Percentiles rank a stretch among this genome's conserved stretches.
Evolutionary conservation across 2,329 filamentous ascomycete species (phyloP).

Genomic region (Penicillium hesseltinei): DNA sequence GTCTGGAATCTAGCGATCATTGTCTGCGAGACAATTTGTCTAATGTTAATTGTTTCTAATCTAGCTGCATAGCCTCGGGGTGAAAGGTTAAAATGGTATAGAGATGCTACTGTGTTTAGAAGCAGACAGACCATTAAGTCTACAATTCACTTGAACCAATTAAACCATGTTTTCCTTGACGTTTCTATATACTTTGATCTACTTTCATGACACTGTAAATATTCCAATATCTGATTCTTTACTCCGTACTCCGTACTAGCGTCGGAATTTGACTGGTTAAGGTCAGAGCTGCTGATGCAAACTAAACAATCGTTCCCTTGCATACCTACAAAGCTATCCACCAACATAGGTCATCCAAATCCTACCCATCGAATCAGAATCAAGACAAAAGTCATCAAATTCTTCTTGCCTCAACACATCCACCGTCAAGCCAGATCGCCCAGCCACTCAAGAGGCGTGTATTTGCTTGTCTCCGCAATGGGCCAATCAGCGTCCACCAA

Average conservation of each 20-base stretch:
- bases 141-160: neutral
- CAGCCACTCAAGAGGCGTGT: neutral
- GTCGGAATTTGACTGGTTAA: neutral
- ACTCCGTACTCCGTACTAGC: neutral
- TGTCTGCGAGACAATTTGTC: neutral
- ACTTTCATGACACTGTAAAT: neutral
- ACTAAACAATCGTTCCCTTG: conserved; percentile 2
- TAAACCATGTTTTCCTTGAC: neutral
- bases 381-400: conserved; percentile 13
- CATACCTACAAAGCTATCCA: neutral
- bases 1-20: conserved; percentile 5
- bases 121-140: neutral
- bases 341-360: neutral
- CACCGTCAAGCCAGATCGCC: neutral
- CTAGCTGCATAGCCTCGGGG: conserved; percentile 3
- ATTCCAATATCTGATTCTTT: neutral
- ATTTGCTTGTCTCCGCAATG: neutral
- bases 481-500: conserved; percentile 15
- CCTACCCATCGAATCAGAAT: conserved; percentile 11
- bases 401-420: neutral
- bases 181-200: neutral
- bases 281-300: neutral
- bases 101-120: neutral
- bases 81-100: conserved; percentile 1
- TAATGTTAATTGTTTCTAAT: conserved; percentile 11